These are phyloP conservation scores for Alternaria arbusti DNA, from an alignment of 2,329 filamentous ascomycete genomes.

Conservation along the genomic window DNA sequence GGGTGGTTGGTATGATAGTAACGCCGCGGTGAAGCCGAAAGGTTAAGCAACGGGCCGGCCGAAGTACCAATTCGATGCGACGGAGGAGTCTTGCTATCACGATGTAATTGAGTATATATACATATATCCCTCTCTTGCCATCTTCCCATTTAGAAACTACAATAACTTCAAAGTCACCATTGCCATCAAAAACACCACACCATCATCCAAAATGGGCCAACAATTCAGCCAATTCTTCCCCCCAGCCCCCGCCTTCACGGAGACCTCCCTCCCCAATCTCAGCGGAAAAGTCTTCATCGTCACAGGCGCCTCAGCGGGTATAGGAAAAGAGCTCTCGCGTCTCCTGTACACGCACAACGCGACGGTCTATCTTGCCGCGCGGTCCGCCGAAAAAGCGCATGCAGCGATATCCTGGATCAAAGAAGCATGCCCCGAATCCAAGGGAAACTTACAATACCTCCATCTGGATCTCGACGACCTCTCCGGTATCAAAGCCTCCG, in stretches of 20 bases:
- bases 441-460: background rate
- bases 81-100: background rate
- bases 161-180: too few species aligned
- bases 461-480: background rate
- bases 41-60: background rate
- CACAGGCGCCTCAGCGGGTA: slow-evolving; percentile 54
- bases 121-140: background rate
- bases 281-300: slow-evolving; percentile 54
- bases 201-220: background rate
- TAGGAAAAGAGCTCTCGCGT: slow-evolving; percentile 58
- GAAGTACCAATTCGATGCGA: background rate
- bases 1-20: background rate
- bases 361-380: slow-evolving; percentile 61
- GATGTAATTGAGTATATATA: background rate
- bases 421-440: background rate
- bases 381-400: slow-evolving; percentile 31
- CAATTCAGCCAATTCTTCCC: slow-evolving; percentile 28
- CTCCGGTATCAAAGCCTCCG: slow-evolving; percentile 22
- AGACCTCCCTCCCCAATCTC: slow-evolving; percentile 51
- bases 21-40: background rate
- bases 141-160: too few species aligned
- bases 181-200: too few species aligned
- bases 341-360: slow-evolving; percentile 61
- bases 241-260: slow-evolving; percentile 50
- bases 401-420: background rate